Evolutionary conservation across 257 asterid species (phyloP).

Genomic region (Misopates orontium): DNA sequence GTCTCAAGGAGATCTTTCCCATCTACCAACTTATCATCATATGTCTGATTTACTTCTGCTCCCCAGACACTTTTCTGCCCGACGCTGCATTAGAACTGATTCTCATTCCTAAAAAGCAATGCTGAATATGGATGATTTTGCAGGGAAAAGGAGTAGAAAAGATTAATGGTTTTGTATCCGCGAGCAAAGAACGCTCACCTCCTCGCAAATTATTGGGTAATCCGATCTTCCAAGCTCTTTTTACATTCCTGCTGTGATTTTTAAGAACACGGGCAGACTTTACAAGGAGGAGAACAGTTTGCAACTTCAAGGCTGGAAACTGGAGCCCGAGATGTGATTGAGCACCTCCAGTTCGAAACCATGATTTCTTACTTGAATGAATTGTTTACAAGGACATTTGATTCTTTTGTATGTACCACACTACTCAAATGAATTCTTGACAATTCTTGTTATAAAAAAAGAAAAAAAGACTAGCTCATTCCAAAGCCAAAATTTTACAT

Average conservation of each 20-base stretch:
- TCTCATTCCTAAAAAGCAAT: neutral
- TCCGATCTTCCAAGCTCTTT: constrained; percentile 77
- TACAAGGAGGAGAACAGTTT: neutral
- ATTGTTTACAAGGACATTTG: constrained; percentile 42
- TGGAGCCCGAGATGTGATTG: constrained; percentile 19
- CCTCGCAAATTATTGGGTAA: constrained; percentile 44
- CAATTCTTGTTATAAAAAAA: constrained; percentile 39
- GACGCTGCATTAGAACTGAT: neutral
- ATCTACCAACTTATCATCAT: no score
- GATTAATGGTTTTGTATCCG: constrained; percentile 43
- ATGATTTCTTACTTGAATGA: constrained; percentile 17
- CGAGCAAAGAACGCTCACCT: constrained; percentile 42
- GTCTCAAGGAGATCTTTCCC: neutral
- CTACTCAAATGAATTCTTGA: constrained; percentile 35
- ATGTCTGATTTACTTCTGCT: neutral
- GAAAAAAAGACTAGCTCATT: constrained; percentile 17
- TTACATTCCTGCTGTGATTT: constrained; percentile 61
- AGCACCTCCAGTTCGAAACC: constrained; percentile 1
- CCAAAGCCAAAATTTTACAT: constrained; percentile 9
- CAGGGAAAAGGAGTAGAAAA: constrained; percentile 69
- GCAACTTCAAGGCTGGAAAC: neutral
- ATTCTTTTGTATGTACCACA: constrained; percentile 39
- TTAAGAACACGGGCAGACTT: neutral
- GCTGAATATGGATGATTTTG: constrained; percentile 9
- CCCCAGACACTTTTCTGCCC: no score